These are phyloP conservation scores for Boletus huronensis DNA, from an alignment of 768 basidiomycete species.

Conservation along the genomic window DNA sequence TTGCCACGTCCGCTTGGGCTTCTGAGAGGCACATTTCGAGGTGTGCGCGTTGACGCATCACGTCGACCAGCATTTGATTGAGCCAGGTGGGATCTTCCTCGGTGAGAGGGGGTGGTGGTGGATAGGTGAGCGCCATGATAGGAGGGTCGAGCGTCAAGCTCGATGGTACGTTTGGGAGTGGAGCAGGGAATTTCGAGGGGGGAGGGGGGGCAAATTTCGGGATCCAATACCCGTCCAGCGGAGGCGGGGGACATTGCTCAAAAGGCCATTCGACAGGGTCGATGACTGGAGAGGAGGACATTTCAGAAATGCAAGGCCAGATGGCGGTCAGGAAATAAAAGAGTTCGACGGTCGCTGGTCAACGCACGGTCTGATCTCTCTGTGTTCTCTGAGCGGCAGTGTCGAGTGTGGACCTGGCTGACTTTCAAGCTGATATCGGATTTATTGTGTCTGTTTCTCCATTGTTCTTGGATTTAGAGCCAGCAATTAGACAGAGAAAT, in stretches of 20 bases:
- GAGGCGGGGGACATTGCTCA: conserved; percentile 28
- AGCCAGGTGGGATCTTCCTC: conserved; percentile 29
- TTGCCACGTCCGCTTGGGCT: conserved; percentile 14
- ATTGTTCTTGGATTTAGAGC: not conserved
- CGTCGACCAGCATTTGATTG: conserved; percentile 23
- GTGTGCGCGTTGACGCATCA: conserved; percentile 25
- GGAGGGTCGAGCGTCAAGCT: conserved; percentile 21
- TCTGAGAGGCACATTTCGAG: conserved; percentile 17
- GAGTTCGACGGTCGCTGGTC: not conserved
- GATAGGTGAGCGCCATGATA: conserved; percentile 27
- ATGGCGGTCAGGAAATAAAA: not conserved
- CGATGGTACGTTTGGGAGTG: conserved; percentile 6
- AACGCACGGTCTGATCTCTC: not conserved
- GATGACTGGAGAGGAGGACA: conserved; percentile 5
- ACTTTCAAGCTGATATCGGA: not conserved
- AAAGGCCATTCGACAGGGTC: conserved; percentile 24
- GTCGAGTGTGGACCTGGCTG: not conserved
- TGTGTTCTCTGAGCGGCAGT: not conserved
- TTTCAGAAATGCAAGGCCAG: not conserved
- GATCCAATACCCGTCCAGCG: conserved; percentile 25
- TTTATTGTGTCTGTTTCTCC: conserved; percentile 1
- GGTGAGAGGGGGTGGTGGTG: conserved; percentile 25
- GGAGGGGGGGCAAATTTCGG: conserved; percentile 19
- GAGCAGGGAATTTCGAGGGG: conserved; percentile 14
- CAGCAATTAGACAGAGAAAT: too few relatives aligned